phyloP scores from a whole-genome alignment of 768 basidiomycete genomes.

The Termitomyces sp. region DNA sequence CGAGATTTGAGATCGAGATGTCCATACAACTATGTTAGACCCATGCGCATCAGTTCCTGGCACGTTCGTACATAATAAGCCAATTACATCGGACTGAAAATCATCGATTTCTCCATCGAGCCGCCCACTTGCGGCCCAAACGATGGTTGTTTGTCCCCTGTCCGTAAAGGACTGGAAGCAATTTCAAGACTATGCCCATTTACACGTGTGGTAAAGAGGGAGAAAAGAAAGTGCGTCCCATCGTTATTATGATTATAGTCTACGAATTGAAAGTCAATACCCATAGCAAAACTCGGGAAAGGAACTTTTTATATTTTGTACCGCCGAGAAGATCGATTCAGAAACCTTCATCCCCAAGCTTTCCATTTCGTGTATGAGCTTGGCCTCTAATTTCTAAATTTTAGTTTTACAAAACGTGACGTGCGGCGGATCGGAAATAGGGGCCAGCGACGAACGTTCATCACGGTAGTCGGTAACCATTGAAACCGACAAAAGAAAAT shows the following conservation, averaged over 20 bases:
- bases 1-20: conserved; percentile 3
- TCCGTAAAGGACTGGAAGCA: not conserved
- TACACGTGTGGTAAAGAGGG: not conserved
- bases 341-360: not conserved
- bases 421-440: not conserved
- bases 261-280: not conserved
- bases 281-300: not conserved
- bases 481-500: not conserved
- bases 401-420: not conserved
- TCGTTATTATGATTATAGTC: not conserved
- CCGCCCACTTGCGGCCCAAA: not conserved
- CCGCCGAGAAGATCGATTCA: not conserved
- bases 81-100: conserved; percentile 18
- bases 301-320: no score
- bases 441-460: not conserved
- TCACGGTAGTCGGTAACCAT: not conserved
- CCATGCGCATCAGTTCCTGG: conserved; percentile 5
- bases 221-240: not conserved
- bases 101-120: not conserved
- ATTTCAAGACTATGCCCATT: not conserved
- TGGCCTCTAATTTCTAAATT: not conserved
- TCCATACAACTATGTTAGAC: conserved; percentile 2
- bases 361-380: not conserved
- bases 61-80: conserved; percentile 27
- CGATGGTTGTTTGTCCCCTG: not conserved